Evolutionary conservation across 257 asterid genomes (phyloP).

Genomic region (Verbascum thapsus): DNA sequence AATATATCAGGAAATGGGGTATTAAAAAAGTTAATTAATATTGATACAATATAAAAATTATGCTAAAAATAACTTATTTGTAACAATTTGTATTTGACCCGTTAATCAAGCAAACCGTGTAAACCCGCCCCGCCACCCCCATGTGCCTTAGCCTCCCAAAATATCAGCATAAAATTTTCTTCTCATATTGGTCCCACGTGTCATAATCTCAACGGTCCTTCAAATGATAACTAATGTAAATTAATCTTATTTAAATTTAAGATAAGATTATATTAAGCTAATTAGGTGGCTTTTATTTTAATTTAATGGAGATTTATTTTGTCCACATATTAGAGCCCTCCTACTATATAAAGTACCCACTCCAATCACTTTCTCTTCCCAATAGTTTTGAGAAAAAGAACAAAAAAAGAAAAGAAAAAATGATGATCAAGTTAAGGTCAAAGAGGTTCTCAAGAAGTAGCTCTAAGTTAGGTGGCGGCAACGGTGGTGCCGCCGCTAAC

Average conservation of each 20-base stretch:
- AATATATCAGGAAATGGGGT: too few relatives aligned
- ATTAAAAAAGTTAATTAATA: too few relatives aligned
- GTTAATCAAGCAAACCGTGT: constrained; percentile 45
- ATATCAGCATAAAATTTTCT: constrained; percentile 29
- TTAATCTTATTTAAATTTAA: neutral
- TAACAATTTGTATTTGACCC: constrained; percentile 24
- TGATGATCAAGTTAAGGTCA: constrained; percentile 71
- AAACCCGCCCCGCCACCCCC: constrained; percentile 34
- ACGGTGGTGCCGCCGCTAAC: neutral
- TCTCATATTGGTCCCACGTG: constrained; percentile 18
- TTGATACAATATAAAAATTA: too few relatives aligned
- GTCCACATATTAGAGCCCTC: constrained; percentile 39
- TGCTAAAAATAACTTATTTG: too few relatives aligned
- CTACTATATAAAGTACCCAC: constrained; percentile 42
- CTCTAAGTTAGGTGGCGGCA: constrained; percentile 40
- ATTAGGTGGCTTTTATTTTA: constrained; percentile 29
- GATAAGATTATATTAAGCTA: constrained; percentile 7
- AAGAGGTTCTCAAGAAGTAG: constrained; percentile 63
- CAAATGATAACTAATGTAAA: neutral
- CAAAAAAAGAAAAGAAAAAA: neutral
- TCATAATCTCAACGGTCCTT: constrained; percentile 24
- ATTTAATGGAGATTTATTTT: constrained; percentile 31
- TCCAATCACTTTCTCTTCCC: constrained; percentile 24
- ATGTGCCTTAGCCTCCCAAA: constrained; percentile 49
- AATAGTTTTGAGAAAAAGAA: neutral